These are phyloP conservation scores for Mollisia scopiformis DNA, from an alignment of 2,329 filamentous ascomycete genomes.

Conservation along the genomic window DNA sequence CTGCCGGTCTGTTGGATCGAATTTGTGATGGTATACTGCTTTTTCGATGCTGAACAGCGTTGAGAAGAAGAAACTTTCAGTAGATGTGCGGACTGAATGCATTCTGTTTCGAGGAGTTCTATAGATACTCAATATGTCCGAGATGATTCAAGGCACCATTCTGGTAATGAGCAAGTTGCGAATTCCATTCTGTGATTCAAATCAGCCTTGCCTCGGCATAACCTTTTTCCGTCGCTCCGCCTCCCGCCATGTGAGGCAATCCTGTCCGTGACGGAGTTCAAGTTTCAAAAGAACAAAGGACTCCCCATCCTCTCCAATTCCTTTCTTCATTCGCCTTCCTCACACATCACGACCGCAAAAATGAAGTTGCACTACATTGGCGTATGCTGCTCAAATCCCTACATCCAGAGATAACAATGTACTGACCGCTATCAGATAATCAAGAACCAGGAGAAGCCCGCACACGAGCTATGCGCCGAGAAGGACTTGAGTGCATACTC, in stretches of 20 bases:
- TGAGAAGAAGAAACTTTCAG: too few relatives aligned
- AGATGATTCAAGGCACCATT: too few relatives aligned
- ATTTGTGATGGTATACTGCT: too few relatives aligned
- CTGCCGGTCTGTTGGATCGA: too few relatives aligned
- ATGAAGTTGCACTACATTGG: constrained; percentile 68
- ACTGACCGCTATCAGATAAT: constrained; percentile 63
- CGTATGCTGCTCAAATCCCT: constrained; percentile 49
- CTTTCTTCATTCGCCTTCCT: background rate
- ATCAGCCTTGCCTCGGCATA: background rate
- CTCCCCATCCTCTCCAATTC: background rate
- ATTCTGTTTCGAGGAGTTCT: too few relatives aligned
- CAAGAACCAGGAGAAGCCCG: constrained; percentile 77
- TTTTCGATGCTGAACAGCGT: too few relatives aligned
- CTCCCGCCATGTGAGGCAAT: background rate
- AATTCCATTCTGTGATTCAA: background rate
- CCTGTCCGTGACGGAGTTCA: background rate
- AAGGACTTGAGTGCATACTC: constrained; percentile 79
- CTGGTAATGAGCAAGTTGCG: background rate
- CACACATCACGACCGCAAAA: background rate
- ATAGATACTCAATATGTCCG: too few relatives aligned
- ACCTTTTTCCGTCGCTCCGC: background rate
- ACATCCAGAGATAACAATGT: constrained; percentile 11
- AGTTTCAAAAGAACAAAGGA: constrained; percentile 1
- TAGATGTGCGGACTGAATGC: too few relatives aligned
- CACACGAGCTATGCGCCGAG: constrained; percentile 75